Base-by-base conservation (phyloP, 768 basidiomycete species). In the Saitozyma podzolica region DNA sequence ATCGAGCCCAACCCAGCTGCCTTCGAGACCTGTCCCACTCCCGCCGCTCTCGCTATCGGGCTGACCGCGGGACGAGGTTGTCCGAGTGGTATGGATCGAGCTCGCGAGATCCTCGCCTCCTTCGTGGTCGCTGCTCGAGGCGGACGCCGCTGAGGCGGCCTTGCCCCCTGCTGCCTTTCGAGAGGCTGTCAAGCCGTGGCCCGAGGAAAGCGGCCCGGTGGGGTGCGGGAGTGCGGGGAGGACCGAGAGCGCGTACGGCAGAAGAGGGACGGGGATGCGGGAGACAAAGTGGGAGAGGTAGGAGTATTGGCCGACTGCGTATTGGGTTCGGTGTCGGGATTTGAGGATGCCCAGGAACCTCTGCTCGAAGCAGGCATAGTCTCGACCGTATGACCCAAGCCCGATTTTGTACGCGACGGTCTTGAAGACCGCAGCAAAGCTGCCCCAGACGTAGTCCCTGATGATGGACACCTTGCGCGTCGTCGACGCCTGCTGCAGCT, bases 361-460 rank as follows among this genome's bases (percentile, higher is more conserved):
- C 13, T 45, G 49, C 55, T 75, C 74, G 52, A 71, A 70, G 19
- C 58, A 20, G 16, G 19, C 40, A 56, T 75, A 75, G 11, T 65
- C 65, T 37, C 42, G 56, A 14, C 63, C 62, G 2, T 64, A 57
- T 13, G 20, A 20, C 8, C 71, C 71, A 9, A 75, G 19, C 0
- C 69, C 70, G 8, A 70, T 49, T 7, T 45, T 50, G 8, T 64
- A 68, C 9, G 61, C 37, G 7, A 72, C 14, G 7, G 14, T 55
- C 16, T 47, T 54, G 54, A 65, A 75, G 8, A 73, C 13, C 9
- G 29, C 49, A 4, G 17, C 29, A 19, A 75, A 49, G 0, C 62
- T 55, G 17, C 62, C 65, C n/a, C 69, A 17, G 11, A 71, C 4
- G 48, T 60, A 63, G 59, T 72, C 68, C 50, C 61, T 68, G 59